phyloP scores from a whole-genome alignment of 2,329 filamentous ascomycete species.

The Sordariomycetes sp. region DNA sequence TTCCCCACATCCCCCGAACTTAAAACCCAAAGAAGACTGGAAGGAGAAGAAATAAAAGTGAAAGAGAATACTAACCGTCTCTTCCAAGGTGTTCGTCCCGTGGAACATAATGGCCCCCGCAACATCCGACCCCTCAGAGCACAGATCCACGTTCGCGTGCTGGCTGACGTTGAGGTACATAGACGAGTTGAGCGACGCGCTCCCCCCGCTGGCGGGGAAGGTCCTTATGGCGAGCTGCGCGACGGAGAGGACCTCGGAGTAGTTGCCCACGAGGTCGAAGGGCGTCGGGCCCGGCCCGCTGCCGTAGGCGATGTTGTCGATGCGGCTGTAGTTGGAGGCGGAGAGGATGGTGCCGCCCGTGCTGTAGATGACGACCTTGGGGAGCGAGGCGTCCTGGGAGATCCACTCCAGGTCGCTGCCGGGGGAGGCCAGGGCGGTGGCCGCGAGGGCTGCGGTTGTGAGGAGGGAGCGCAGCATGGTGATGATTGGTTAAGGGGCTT shows the following conservation, averaged over 20 bases:
- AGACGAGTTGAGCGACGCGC: slow-evolving; percentile 18
- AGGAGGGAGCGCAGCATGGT: not conserved
- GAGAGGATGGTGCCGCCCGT: slow-evolving; percentile 20
- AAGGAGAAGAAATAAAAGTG: too few species aligned
- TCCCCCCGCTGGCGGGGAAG: slow-evolving; percentile 15
- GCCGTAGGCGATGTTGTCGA: slow-evolving; percentile 22
- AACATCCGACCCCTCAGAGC: slow-evolving; percentile 17
- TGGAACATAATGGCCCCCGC: slow-evolving; percentile 19
- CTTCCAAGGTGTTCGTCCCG: slow-evolving; percentile 48
- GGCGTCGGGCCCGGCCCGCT: slow-evolving; percentile 13
- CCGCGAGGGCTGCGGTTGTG: not conserved
- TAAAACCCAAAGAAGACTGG: too few species aligned
- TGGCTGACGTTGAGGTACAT: slow-evolving; percentile 20
- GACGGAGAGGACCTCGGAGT: slow-evolving; percentile 18
- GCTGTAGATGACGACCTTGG: slow-evolving; percentile 17
- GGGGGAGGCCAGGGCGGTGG: not conserved
- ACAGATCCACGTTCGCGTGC: slow-evolving; percentile 19
- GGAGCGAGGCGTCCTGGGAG: slow-evolving; percentile 13
- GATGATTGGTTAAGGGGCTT: not conserved
- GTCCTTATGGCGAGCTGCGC: slow-evolving; percentile 18
- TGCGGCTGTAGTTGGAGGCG: slow-evolving; percentile 19
- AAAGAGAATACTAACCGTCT: slow-evolving; percentile 25
- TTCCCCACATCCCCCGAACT: not conserved
- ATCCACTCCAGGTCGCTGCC: slow-evolving; percentile 12
- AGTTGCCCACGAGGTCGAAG: slow-evolving; percentile 16